Evolutionary conservation across 1,139 yeast species (phyloP), one percentile per base, ranked within the genome.

Genomic region (Hanseniaspora sp.): DNA sequence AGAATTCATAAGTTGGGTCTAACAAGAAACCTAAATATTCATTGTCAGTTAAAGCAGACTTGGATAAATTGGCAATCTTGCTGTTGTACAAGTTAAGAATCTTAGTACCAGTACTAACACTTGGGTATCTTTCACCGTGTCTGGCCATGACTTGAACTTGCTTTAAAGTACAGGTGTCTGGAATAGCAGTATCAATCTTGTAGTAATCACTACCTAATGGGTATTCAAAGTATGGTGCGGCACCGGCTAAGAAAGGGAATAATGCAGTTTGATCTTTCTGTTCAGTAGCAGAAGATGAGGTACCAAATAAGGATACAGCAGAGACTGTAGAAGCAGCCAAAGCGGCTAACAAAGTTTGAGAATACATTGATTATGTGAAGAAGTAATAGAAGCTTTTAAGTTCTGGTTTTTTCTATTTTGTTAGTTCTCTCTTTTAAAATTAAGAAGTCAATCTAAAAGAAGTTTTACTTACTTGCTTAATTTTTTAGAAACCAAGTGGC

Each of bases 111-210:
- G 64, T 62, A 34, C 63, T 59, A 17, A 62, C 62, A 3, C 72
- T 67, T 18, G 86, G 87, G 64, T 73, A 83, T 61, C 92, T 71
- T 63, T 82, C 88, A n/a, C 90, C 92, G 61, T 84, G 92, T 63
- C 92, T 76, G 56, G 76, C 73, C 52, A 79, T 68, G 57, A 79
- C 67, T 59, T 79, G 81, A n/a, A 82, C 85, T 64, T 81, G 87
- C 58, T 80, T 81, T 49, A 82, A 71, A 9, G 69, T 64, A 63
- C 86, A 78, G 49, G 72, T 72, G n/a, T 59, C 59, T 17, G 63
- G 63, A 23, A 56, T 43, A 7, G 52, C 56, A 7, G 42, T 54
- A 12, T 60, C 49, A 34, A 61, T 55, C 35, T 60, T 58, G 52
- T 52, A 58, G 46, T 55, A 56, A 5, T 41, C 30, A 13, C 34